Conservation (phyloP, 768 basidiomycete genomes). For the Hypsizygus marmoreus region DNA sequence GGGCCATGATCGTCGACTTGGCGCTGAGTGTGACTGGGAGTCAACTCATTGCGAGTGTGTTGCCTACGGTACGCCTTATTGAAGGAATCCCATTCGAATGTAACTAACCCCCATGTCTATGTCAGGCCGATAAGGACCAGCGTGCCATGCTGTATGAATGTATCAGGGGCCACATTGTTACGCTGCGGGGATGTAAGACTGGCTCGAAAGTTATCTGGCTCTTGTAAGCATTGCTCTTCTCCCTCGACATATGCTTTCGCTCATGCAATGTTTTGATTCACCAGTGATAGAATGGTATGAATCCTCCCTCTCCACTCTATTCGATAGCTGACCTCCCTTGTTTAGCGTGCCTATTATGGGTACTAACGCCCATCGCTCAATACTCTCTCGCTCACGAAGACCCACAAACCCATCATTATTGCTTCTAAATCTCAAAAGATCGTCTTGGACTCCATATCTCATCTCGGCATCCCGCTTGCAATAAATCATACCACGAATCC, state of each 20-base stretch:
- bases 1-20: conserved; percentile 86
- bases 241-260: neutral
- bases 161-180: conserved; percentile 85
- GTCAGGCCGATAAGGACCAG: conserved; percentile 90
- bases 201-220: conserved; percentile 93
- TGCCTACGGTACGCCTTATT: conserved; percentile 61
- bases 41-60: conserved; percentile 79
- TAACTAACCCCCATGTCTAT: no score
- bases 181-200: conserved; percentile 87
- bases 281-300: conserved; percentile 44
- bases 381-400: neutral
- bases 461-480: neutral
- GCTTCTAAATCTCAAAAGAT: conserved; percentile 6
- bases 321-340: conserved; percentile 8
- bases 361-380: conserved; percentile 25
- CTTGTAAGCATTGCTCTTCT: conserved; percentile 45
- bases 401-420: neutral
- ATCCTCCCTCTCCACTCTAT: neutral
- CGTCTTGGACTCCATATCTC: neutral
- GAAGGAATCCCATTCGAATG: no score
- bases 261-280: neutral
- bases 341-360: conserved; percentile 48
- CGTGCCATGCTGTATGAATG: conserved; percentile 81
- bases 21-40: conserved; percentile 84
- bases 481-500: neutral